Percentiles rank a stretch among this genome's conserved stretches.
These are phyloP conservation scores for Myxozyma melibiosi DNA, from an alignment of 805 yeast genomes.

Conservation along the genomic window DNA sequence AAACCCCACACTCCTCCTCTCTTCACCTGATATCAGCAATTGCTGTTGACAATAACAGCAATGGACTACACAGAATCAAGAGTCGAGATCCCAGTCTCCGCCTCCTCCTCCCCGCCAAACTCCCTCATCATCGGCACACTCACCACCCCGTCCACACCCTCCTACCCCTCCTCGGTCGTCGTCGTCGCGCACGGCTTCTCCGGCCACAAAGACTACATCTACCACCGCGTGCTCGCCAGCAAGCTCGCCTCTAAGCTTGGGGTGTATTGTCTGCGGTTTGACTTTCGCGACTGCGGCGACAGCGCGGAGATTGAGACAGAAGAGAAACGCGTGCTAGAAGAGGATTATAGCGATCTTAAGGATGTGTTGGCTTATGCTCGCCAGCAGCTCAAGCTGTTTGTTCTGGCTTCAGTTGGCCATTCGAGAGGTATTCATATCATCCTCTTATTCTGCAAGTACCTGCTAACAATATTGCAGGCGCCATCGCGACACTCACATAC, in stretches of 20 bases:
- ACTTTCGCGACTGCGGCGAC: slow-evolving; percentile 83
- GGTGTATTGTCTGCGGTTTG: slow-evolving; percentile 69
- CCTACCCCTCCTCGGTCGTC: slow-evolving; percentile 45
- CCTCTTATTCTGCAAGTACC: neutral
- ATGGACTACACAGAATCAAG: neutral
- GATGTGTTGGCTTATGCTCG: slow-evolving; percentile 46
- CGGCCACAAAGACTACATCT: slow-evolving; percentile 81
- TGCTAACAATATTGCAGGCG: slow-evolving; percentile 25
- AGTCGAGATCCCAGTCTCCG: slow-evolving; percentile 11
- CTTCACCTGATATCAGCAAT: too few relatives aligned
- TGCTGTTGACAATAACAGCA: neutral
- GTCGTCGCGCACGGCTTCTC: slow-evolving; percentile 81
- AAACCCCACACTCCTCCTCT: too few relatives aligned
- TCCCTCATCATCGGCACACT: slow-evolving; percentile 23
- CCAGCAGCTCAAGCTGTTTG: slow-evolving; percentile 42
- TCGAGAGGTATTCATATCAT: slow-evolving; percentile 62
- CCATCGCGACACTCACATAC: slow-evolving; percentile 74
- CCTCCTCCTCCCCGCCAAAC: slow-evolving; percentile 8
- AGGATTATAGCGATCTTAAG: slow-evolving; percentile 71
- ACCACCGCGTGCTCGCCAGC: slow-evolving; percentile 65
- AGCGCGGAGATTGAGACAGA: slow-evolving; percentile 55
- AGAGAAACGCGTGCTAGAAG: slow-evolving; percentile 52
- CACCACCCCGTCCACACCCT: slow-evolving; percentile 11
- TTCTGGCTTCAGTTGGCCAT: slow-evolving; percentile 70
- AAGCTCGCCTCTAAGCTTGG: slow-evolving; percentile 59